A percentile compares a stretch with the other conserved stretches of the same genome.
These are phyloP conservation scores for Lepidium didymum DNA, from an alignment of 345 rosid species.

Conservation along the genomic window DNA sequence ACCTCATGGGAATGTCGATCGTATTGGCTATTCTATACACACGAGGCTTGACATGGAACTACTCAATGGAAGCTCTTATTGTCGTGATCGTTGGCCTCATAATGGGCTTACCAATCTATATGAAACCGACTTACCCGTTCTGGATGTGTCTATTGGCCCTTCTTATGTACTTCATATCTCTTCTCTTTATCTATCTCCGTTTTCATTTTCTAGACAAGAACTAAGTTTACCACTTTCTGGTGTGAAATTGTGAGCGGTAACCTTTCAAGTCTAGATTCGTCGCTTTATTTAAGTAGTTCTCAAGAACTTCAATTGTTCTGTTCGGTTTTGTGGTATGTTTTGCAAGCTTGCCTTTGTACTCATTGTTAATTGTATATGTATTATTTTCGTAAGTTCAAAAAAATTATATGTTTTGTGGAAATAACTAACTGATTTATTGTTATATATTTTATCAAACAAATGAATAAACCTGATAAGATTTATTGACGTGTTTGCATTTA, in stretches of 20 bases:
- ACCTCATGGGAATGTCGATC: constrained; percentile 22
- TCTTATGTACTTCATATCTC: constrained; percentile 1
- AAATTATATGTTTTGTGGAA: not conserved
- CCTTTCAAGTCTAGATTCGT: not conserved
- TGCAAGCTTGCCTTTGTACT: not conserved
- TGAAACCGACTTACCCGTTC: not conserved
- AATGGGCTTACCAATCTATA: constrained; percentile 21
- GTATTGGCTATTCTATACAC: constrained; percentile 19
- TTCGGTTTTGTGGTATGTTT: not conserved
- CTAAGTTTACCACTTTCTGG: not conserved
- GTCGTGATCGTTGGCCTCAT: constrained; percentile 11
- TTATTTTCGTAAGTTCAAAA: no score
- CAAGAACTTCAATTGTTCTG: not conserved
- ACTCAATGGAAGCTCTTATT: constrained; percentile 18
- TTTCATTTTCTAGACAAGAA: not conserved
- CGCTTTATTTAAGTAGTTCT: not conserved
- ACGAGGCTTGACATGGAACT: constrained; percentile 18
- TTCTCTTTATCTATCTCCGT: not conserved
- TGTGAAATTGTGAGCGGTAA: not conserved
- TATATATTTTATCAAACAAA: not conserved
- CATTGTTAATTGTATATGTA: not conserved
- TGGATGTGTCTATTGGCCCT: not conserved
- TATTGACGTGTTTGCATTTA: no score
- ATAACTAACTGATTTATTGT: not conserved
- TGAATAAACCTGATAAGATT: no score